A percentile compares a stretch with the other conserved stretches of the same genome.
phyloP scores from a whole-genome alignment of 768 basidiomycete genomes.

The Podaxis carcinomalis region DNA sequence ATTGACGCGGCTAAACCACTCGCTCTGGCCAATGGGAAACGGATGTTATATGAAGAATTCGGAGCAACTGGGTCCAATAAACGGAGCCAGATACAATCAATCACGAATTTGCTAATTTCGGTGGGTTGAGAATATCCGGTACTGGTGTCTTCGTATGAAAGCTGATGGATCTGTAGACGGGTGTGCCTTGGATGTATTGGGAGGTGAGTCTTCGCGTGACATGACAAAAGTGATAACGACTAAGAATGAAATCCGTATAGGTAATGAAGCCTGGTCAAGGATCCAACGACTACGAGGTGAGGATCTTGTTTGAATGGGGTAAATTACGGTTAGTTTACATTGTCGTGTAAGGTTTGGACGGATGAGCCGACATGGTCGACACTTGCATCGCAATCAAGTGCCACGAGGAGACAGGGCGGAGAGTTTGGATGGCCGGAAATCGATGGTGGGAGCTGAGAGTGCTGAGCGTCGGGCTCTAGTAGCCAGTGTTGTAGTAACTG shows the following conservation, averaged over 20 bases:
- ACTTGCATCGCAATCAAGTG: conserved; percentile 17
- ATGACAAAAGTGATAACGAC: background rate
- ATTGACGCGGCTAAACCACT: conserved; percentile 35
- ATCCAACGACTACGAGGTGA: conserved; percentile 20
- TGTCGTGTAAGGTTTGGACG: conserved; percentile 18
- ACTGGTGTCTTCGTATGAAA: background rate
- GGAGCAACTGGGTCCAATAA: conserved; percentile 32
- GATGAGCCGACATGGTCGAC: conserved; percentile 23
- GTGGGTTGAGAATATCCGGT: conserved; percentile 13
- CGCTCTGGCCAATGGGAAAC: conserved; percentile 28
- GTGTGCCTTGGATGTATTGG: conserved; percentile 25
- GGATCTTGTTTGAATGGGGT: background rate
- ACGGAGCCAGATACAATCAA: conserved; percentile 34
- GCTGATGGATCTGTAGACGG: conserved; percentile 13
- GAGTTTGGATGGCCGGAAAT: conserved; percentile 23
- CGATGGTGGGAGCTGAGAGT: conserved; percentile 12
- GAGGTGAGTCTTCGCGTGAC: conserved; percentile 10
- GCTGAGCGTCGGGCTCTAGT: background rate
- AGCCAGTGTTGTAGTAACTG: background rate
- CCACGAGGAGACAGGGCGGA: conserved; percentile 17
- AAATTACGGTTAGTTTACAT: background rate
- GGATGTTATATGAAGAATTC: conserved; percentile 34
- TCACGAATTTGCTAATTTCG: conserved; percentile 32
- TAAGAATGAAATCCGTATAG: background rate
- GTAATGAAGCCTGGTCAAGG: conserved; percentile 19